Conservation (phyloP, 208 protist genomes). For the Vickermania spadyakhi region DNA sequence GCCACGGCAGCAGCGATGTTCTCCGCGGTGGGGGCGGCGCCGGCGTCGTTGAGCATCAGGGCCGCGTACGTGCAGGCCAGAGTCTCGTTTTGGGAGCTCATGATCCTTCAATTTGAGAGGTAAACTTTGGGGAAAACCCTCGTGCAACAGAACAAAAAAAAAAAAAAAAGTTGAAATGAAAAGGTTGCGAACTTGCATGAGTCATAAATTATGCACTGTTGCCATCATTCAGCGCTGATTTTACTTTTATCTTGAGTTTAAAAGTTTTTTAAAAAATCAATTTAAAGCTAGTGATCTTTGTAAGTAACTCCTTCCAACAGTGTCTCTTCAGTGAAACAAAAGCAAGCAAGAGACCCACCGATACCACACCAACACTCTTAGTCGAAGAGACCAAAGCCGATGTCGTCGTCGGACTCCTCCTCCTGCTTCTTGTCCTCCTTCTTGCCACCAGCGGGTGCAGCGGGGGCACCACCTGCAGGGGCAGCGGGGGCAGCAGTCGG, state of each 20-base stretch:
- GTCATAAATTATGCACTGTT: no score
- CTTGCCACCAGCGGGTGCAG: constrained; percentile 12
- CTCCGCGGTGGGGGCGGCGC: constrained; percentile 55
- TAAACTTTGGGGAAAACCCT: no score
- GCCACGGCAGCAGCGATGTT: constrained; percentile 57
- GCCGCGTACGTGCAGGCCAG: constrained; percentile 82
- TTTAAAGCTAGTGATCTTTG: background rate
- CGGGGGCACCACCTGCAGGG: constrained; percentile 17
- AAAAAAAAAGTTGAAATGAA: no score
- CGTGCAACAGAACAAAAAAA: no score
- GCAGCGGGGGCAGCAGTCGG: constrained; percentile 32
- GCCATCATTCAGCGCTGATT: background rate
- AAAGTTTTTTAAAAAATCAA: background rate
- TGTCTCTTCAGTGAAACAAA: background rate
- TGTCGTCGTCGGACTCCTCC: constrained; percentile 47
- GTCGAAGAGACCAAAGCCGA: constrained; percentile 45
- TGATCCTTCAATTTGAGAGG: no score
- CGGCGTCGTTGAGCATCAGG: constrained; percentile 69
- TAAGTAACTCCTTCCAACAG: background rate
- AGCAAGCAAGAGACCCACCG: background rate
- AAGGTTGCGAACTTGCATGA: no score
- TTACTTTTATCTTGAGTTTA: background rate
- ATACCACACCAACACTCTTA: constrained; percentile 6
- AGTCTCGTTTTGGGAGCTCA: constrained; percentile 42
- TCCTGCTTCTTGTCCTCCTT: constrained; percentile 14